Conservation (phyloP, 352 stramenopile species). For the Phytophthora ohioensis region DNA sequence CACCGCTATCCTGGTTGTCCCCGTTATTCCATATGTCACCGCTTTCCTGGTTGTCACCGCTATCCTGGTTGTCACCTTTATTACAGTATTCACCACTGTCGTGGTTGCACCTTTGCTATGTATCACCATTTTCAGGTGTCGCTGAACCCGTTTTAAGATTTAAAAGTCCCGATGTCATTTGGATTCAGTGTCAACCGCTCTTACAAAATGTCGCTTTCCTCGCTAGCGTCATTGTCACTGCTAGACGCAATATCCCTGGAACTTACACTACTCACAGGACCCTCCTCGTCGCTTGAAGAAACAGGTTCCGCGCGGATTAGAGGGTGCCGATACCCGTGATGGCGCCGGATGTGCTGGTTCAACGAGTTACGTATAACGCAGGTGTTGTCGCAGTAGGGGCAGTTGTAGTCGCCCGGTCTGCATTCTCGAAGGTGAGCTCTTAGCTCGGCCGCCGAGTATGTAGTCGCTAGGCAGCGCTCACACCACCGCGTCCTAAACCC, state of each 20-base stretch:
- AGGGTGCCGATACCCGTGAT: neutral
- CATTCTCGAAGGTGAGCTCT: too few relatives aligned
- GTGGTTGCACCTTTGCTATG: too few relatives aligned
- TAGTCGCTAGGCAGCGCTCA: neutral
- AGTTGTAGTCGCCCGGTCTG: neutral
- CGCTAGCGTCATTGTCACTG: too few relatives aligned
- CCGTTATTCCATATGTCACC: neutral
- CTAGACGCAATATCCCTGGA: neutral
- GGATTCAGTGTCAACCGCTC: too few relatives aligned
- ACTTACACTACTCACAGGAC: too few relatives aligned
- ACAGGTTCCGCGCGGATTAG: too few relatives aligned
- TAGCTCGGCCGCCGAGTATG: conserved; percentile 7
- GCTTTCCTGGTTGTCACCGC: too few relatives aligned
- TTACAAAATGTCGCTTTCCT: neutral
- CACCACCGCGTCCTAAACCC: neutral
- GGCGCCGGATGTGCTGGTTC: conserved; percentile 8
- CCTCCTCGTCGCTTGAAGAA: too few relatives aligned
- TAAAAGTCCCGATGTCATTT: too few relatives aligned
- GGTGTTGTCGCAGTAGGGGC: neutral
- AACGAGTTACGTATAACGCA: conserved; percentile 3
- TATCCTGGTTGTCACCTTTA: too few relatives aligned
- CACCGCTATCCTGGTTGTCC: too few relatives aligned
- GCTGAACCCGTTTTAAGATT: too few relatives aligned
- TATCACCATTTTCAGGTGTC: neutral
- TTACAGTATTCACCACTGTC: neutral